phyloP scores from a whole-genome alignment of 2,329 filamentous ascomycete species.

The Phaeosphaeriaceae sp. region DNA sequence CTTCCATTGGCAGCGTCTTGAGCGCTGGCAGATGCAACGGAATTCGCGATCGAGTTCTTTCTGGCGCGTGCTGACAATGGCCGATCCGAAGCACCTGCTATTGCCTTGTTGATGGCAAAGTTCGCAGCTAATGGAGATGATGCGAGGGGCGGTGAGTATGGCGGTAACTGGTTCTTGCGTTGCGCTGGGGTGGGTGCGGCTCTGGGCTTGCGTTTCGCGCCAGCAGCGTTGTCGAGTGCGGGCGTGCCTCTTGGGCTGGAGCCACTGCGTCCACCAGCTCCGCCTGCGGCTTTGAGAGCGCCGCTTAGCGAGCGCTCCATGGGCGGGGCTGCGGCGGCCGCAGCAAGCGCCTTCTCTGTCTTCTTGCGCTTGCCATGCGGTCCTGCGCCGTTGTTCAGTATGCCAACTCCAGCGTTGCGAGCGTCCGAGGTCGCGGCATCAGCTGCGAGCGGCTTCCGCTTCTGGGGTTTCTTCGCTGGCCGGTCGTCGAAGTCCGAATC shows the following conservation, averaged over 20 bases:
- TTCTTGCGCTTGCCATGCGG: slow-evolving; percentile 77
- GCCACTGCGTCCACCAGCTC: slow-evolving; percentile 43
- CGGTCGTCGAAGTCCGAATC: slow-evolving; percentile 83
- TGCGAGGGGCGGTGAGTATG: slow-evolving; percentile 72
- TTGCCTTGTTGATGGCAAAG: slow-evolving; percentile 66
- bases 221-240: slow-evolving; percentile 55
- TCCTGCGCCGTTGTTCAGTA: slow-evolving; percentile 62
- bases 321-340: slow-evolving; percentile 47
- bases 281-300: slow-evolving; percentile 58
- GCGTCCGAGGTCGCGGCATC: slow-evolving; percentile 48
- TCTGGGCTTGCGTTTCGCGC: slow-evolving; percentile 73
- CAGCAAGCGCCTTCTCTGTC: slow-evolving; percentile 68
- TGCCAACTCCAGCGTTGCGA: slow-evolving; percentile 68
- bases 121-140: slow-evolving; percentile 76
- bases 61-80: slow-evolving; percentile 74
- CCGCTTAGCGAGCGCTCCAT: slow-evolving; percentile 74
- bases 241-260: slow-evolving; percentile 74
- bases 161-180: slow-evolving; percentile 71
- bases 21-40: slow-evolving; percentile 54
- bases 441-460: slow-evolving; percentile 66
- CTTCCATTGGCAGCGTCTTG: slow-evolving; percentile 51
- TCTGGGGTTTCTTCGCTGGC: slow-evolving; percentile 66
- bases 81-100: slow-evolving; percentile 55
- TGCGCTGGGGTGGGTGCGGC: slow-evolving; percentile 70
- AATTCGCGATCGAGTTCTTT: slow-evolving; percentile 68